Evolutionary conservation across 179 eudicot species (phyloP), one percentile per base, ranked within the genome.

Genomic region (Spinacia oleracea): DNA sequence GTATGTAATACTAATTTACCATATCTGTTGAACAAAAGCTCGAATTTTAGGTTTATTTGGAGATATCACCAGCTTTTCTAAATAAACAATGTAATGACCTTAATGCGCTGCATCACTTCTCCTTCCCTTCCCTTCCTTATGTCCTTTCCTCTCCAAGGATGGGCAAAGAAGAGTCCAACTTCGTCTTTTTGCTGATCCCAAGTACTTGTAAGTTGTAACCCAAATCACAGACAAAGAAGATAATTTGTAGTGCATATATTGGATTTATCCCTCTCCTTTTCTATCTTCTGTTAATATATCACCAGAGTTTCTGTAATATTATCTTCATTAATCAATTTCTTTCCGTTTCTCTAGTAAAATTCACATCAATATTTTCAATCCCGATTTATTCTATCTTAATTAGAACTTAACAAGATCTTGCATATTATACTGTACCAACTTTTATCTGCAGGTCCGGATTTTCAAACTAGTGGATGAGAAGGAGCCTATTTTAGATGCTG

Each of bases 401-500:
- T 55, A 25, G 23, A 55, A 59, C 40, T 11, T 16, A 16, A 12
- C 45, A 60, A 48, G 70, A 48, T 21, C 50, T 60, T 60, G 21
- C 50, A 38, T 27, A 43, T 45, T 63, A 31, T 77, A 40, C 16
- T 20, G 5, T 35, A 8, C 4, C 40, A 15, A 31, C 6, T 35
- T 74, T 56, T 20, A 6, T 29, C n/a, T 10, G 53, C 81, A 86
- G 88, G 85, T 86, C 46, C 85, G 87, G 32, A 86, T 86, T 60
- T 86, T 86, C 65, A 48, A 79, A 40, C 48, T 81, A 76, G 80
- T 86, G 80, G 83, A 84, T 48, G 74, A 71, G 74, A 71, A 71
- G 15, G 89, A 81, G 79, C 89, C 91, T 21, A 79, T 91, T 29
- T 74, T 93, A 73, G 98, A 93, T 84, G 88, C 97, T 72, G 88